Evolutionary conservation across 257 asterid species (phyloP), one percentile per base, ranked within the genome.

Genomic region (Linaria vulgaris): DNA sequence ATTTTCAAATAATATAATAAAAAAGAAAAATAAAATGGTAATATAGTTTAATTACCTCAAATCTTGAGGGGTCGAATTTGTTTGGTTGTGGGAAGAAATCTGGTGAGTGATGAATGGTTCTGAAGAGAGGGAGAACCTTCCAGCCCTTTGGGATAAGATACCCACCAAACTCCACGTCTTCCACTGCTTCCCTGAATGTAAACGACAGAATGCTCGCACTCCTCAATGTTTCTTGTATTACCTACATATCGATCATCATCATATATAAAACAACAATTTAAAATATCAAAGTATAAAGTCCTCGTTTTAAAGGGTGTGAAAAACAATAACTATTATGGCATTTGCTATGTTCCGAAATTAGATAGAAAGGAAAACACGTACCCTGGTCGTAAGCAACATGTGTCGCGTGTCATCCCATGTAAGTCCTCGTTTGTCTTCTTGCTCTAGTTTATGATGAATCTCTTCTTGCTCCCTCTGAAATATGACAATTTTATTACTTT

Each of bases 91-190:
- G 89, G 71, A 78, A 87, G 65, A 84, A 80, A 64, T 84, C 82
- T 0, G 86, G 59, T 39, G 63, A 78, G 34, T 87, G 91, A 53
- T 87, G 91, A 71, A 87, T 84, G 75, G 64, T 71, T 73, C 92
- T 78, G 66, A 87, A 87, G 55, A 84, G 82, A 17, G 95, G 95
- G 41, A 87, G 95, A 66, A 87, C 89, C 44, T 87, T 87, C 91
- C 95, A 87, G 25, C 95, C 95, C 67, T 84, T 87, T 2, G 95
- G 95, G 73, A 87, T 87, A 8, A 82, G 61, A 39, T 74, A 87
- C 5, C 89, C 95, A 46, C 74, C 72, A 47, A 87, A 82, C 64
- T 84, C 89, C 9, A 84, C 89, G 9, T 87, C 95, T 39, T 82
- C 72, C 0, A 84, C 86, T 8, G 95, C 91, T 70, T 87, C 95